A percentile compares a stretch with the other conserved stretches of the same genome.
Conservation (phyloP, 768 basidiomycete genomes). For the Pulveroboletus sp. region DNA sequence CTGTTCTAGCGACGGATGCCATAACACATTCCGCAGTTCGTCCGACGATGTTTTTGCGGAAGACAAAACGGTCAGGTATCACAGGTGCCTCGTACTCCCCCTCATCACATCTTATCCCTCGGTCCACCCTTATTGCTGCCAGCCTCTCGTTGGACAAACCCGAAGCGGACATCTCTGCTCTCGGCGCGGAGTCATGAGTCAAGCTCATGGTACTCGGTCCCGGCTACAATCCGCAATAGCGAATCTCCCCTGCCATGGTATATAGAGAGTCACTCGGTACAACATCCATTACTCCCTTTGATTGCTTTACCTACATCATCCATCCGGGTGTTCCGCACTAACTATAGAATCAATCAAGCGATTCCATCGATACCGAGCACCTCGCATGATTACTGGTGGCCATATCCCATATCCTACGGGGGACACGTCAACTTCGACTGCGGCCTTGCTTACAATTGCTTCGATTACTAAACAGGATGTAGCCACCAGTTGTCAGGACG, state of each 20-base stretch:
- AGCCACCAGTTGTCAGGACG: not conserved
- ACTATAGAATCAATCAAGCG: no score
- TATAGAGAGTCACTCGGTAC: slow-evolving; percentile 20
- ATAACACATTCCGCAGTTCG: slow-evolving; percentile 48
- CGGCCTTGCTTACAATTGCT: slow-evolving; percentile 5
- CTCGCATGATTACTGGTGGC: slow-evolving; percentile 38
- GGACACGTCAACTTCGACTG: slow-evolving; percentile 14
- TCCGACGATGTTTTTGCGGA: slow-evolving; percentile 82
- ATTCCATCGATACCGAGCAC: slow-evolving; percentile 11
- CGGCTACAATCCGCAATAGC: slow-evolving; percentile 31
- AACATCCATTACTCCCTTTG: not conserved
- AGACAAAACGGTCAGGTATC: slow-evolving; percentile 69
- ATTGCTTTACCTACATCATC: slow-evolving; percentile 6
- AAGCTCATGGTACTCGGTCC: slow-evolving; percentile 39
- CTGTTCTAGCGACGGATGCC: not conserved
- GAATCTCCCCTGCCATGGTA: slow-evolving; percentile 8
- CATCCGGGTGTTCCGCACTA: no score
- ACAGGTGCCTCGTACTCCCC: slow-evolving; percentile 71
- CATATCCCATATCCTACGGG: slow-evolving; percentile 34
- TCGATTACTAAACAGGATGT: not conserved
- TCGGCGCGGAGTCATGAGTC: slow-evolving; percentile 59
- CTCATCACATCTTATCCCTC: slow-evolving; percentile 67
- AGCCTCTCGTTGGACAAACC: slow-evolving; percentile 68
- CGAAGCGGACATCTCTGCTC: slow-evolving; percentile 54
- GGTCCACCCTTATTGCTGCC: slow-evolving; percentile 77